Evolutionary conservation across 2,329 filamentous ascomycete genomes (phyloP), one percentile per base, ranked within the genome.

Genomic region (Stagonosporopsis tanaceti): DNA sequence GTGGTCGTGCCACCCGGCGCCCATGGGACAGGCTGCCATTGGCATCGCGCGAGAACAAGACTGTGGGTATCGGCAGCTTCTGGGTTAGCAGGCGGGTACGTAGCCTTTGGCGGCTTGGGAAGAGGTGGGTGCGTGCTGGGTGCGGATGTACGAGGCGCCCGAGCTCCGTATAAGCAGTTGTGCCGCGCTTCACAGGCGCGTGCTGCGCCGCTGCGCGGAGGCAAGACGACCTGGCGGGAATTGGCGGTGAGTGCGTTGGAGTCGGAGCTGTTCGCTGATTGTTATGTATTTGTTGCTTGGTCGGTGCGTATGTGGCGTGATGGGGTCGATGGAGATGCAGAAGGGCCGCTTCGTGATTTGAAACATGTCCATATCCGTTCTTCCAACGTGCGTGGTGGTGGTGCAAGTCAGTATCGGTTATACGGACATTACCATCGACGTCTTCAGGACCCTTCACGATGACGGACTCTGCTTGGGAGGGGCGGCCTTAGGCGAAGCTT

Each of bases 201-300:
- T 51, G 42, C 54, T 52, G 44, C 54, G 28, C 48, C 48, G 54
- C 54, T 35, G 54, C 42, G 47, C 47, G 47, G 47, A 42, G 17
- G 30, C n/a, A 37, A 42, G 47, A 45, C 27, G 27, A 44, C n/a
- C 27, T 40, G 32, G 35, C 12, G 20, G 48, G 15, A 53, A 53
- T 53, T 48, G 54, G 54, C 54, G 54, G 54, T 57, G 54, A 57
- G 54, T 57, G 54, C 48, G 48, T 48, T 44, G 48, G 39, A 46
- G 45, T 52, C 48, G 48, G 41, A 44, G 53, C 53, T 47, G 47
- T 28, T 47, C 9, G 30, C 30, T 53, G 51, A 44, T 48, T 44
- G 44, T 44, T 54, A n/a, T 47, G 48, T n/a, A 53, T 39, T 39
- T 37, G 32, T 34, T 34, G 34, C 47, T 17, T 39, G 48, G 44